Percentiles rank a stretch among this genome's conserved stretches.
phyloP scores from a whole-genome alignment of 352 stramenopile species.

The Phytopythium litorale region DNA sequence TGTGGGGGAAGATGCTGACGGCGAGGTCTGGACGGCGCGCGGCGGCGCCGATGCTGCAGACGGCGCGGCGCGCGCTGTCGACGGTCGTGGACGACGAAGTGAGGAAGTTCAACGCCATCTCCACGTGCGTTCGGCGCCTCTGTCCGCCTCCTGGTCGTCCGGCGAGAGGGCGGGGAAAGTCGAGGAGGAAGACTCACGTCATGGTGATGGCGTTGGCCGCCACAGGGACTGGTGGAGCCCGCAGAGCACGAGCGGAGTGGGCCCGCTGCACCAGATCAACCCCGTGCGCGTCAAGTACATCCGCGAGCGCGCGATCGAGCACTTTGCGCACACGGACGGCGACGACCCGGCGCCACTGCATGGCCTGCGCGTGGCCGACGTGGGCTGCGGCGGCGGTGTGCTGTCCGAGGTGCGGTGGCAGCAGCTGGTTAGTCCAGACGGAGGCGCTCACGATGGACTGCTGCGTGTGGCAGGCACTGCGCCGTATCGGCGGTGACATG shows the following conservation, averaged over 20 bases:
- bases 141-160: background rate
- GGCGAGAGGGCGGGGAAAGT: no score
- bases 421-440: no score
- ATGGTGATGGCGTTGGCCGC: background rate
- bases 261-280: slow-evolving; percentile 78
- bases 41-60: background rate
- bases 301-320: slow-evolving; percentile 54
- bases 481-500: slow-evolving; percentile 70
- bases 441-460: no score
- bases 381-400: slow-evolving; percentile 82
- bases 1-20: slow-evolving; percentile 13
- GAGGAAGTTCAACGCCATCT: slow-evolving; percentile 73
- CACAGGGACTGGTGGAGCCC: slow-evolving; percentile 81
- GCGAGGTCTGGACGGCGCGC: slow-evolving; percentile 4
- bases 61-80: slow-evolving; percentile 31
- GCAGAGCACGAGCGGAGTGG: slow-evolving; percentile 67
- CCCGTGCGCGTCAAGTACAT: slow-evolving; percentile 85
- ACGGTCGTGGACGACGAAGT: slow-evolving; percentile 77
- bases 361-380: slow-evolving; percentile 56
- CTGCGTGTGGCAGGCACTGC: slow-evolving; percentile 24
- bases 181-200: background rate
- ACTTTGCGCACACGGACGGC: slow-evolving; percentile 49
- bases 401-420: slow-evolving; percentile 44
- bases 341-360: slow-evolving; percentile 51
- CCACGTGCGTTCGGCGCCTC: slow-evolving; percentile 41